These are phyloP conservation scores for Exophiala mesophila DNA, from an alignment of 2,329 filamentous ascomycete genomes.

Conservation along the genomic window DNA sequence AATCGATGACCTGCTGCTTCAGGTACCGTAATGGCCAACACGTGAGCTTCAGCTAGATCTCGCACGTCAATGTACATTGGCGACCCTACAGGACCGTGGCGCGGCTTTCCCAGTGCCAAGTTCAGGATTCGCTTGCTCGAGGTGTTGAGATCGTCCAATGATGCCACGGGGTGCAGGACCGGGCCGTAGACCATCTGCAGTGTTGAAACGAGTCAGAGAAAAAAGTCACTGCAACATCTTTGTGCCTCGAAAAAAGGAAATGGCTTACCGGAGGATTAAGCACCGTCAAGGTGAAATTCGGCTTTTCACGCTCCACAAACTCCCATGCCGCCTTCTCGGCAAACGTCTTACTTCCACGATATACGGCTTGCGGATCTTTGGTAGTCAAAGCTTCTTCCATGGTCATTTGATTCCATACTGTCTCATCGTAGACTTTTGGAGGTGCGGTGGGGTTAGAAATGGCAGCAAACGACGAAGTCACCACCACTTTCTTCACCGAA, in stretches of 20 bases:
- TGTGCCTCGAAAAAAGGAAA: no score
- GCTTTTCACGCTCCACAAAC: constrained; percentile 27
- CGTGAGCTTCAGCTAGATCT: constrained; percentile 21
- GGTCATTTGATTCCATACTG: constrained; percentile 56
- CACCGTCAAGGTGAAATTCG: constrained; percentile 36
- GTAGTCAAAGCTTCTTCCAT: constrained; percentile 41
- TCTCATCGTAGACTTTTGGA: constrained; percentile 47
- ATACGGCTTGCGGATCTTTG: constrained; percentile 40
- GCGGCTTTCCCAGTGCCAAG: constrained; percentile 28
- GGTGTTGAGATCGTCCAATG: constrained; percentile 33
- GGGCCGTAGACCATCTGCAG: constrained; percentile 43
- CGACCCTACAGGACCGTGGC: constrained; percentile 22
- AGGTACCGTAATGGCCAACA: constrained; percentile 14
- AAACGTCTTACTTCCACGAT: constrained; percentile 32
- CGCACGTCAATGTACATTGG: constrained; percentile 21
- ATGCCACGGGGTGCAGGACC: constrained; percentile 23
- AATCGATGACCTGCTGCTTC: constrained; percentile 18
- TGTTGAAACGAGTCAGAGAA: no score
- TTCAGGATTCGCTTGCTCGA: constrained; percentile 33
- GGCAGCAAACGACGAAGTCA: constrained; percentile 65
- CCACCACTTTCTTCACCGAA: constrained; percentile 67
- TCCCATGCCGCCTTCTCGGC: constrained; percentile 28
- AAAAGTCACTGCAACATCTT: no score
- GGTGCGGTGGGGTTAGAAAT: constrained; percentile 46
- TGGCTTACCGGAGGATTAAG: constrained; percentile 34